Evolutionary conservation across 2,329 filamentous ascomycete genomes (phyloP), one percentile per base, ranked within the genome.

Genomic region (Kalmusia sp.): DNA sequence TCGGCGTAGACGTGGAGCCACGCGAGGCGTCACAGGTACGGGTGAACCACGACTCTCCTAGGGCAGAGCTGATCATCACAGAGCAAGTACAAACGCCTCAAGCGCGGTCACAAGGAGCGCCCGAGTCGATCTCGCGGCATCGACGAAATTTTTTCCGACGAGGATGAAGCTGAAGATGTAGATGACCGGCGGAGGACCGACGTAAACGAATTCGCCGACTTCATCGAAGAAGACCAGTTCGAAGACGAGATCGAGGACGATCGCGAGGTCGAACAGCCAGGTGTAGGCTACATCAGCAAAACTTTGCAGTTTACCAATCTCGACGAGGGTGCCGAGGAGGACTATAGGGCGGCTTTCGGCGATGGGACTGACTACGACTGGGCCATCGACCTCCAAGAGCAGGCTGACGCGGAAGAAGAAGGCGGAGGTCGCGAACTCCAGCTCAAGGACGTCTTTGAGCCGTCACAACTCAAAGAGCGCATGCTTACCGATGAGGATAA

Each of bases 391-490:
- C 82, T 93, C 68, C 93, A 98, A 74, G 90, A 95, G 39, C 88
- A 92, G 44, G 89, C 93, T 61, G 83, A 87, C 52, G 91, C 96
- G 61, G 87, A 91, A 41, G 87, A 89, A 52, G 83, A 90, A 61
- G 84, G 87, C 54, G 90, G 91, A 57, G 91, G 96, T 61, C 90
- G 93, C 66, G 88, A 88, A 38, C 86, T 98, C 35, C 92, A 97
- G 75, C 84, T 99, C 58, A 97, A 98, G 78, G 93, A 99, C 71
- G 93, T 99, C 45, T 99, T 99, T 67, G 95, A 99, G 76, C 95
- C 95, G 0, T 96, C 93, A 2, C 92, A 99, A 73, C 84, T 99
- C 33, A 88, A 89, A 51, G 95, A 99, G 77, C 93, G 92, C 77
- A 89, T 98, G 73, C 85, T 99, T 64, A 99, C 95, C 7, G 95